Percentiles rank a stretch among this genome's conserved stretches.
phyloP scores from a whole-genome alignment of 2,329 filamentous ascomycete genomes.

The Apiospora malaysiana region DNA sequence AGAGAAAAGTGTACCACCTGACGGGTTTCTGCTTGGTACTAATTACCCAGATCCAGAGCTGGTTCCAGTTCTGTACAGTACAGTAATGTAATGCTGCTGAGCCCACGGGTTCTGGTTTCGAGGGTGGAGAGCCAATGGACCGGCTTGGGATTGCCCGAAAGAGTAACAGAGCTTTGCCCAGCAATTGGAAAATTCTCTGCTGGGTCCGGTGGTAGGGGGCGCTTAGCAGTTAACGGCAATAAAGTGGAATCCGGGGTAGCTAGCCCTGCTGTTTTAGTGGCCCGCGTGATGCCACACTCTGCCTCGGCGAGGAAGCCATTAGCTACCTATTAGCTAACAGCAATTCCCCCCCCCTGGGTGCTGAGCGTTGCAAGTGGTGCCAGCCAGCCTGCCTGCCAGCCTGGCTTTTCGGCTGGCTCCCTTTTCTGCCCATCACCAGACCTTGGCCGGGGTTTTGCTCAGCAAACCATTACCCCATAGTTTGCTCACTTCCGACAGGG shows the following conservation, averaged over 20 bases:
- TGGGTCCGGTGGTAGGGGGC: conserved; percentile 22
- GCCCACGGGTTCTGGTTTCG: background rate
- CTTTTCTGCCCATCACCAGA: conserved; percentile 21
- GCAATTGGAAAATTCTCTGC: conserved; percentile 21
- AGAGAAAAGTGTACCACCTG: background rate
- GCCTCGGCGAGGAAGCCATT: conserved; percentile 19
- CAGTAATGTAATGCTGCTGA: background rate
- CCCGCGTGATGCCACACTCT: conserved; percentile 27
- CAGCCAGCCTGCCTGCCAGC: background rate
- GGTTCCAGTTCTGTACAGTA: too few species aligned
- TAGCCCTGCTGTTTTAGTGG: conserved; percentile 1
- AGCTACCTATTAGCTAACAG: conserved; percentile 26
- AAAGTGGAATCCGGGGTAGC: conserved; percentile 27
- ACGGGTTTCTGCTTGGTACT: background rate
- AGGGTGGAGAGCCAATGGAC: background rate
- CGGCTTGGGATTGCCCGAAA: conserved; percentile 16
- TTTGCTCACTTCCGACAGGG: background rate
- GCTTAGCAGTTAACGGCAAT: conserved; percentile 29
- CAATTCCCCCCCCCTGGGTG: background rate
- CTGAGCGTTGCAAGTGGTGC: background rate
- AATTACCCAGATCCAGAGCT: too few species aligned
- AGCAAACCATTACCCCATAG: conserved; percentile 27
- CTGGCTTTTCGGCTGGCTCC: background rate
- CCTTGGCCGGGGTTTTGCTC: conserved; percentile 21
- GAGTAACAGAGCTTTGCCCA: background rate